Percentiles rank a stretch among this genome's conserved stretches.
Conservation (phyloP, 2,329 filamentous ascomycete species). For the Exophiala sp. region DNA sequence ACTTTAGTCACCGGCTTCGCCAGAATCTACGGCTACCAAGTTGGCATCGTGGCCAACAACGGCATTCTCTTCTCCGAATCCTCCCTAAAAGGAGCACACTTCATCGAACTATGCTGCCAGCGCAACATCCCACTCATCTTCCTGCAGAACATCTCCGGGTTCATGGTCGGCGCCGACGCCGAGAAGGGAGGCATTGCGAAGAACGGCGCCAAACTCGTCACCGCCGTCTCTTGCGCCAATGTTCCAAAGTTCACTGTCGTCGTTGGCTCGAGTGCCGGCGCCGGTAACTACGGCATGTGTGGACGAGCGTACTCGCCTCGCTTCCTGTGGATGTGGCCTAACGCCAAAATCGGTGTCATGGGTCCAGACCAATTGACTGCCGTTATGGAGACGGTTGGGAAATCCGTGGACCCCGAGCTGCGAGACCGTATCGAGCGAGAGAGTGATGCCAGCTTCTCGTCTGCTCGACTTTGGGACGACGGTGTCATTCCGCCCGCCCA, state of each 20-base stretch:
- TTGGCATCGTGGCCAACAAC: constrained; percentile 93
- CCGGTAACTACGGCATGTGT: constrained; percentile 98
- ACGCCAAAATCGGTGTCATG: constrained; percentile 95
- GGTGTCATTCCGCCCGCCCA: constrained; percentile 76
- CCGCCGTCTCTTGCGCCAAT: constrained; percentile 86
- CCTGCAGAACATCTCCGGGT: constrained; percentile 93
- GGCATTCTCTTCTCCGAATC: constrained; percentile 90
- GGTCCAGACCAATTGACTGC: constrained; percentile 84
- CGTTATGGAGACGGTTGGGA: constrained; percentile 93
- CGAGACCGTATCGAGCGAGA: constrained; percentile 83
- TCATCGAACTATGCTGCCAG: constrained; percentile 90
- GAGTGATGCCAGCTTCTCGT: constrained; percentile 84
- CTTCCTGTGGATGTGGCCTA: constrained; percentile 96
- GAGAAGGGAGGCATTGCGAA: constrained; percentile 96
- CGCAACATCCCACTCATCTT: constrained; percentile 87
- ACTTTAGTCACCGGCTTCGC: constrained; percentile 92
- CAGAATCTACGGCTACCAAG: constrained; percentile 80
- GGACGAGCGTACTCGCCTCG: constrained; percentile 88
- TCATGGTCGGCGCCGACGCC: constrained; percentile 94
- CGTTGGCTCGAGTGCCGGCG: constrained; percentile 87
- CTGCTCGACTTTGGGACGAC: constrained; percentile 86
- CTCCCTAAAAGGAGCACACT: constrained; percentile 90
- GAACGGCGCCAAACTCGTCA: constrained; percentile 95
- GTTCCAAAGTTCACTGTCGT: constrained; percentile 98
- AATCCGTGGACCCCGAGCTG: constrained; percentile 73